Percentiles rank a stretch among this genome's conserved stretches.
Evolutionary conservation across 108 stramenopile species (phyloP).

Genomic region (Fragilaria radians): DNA sequence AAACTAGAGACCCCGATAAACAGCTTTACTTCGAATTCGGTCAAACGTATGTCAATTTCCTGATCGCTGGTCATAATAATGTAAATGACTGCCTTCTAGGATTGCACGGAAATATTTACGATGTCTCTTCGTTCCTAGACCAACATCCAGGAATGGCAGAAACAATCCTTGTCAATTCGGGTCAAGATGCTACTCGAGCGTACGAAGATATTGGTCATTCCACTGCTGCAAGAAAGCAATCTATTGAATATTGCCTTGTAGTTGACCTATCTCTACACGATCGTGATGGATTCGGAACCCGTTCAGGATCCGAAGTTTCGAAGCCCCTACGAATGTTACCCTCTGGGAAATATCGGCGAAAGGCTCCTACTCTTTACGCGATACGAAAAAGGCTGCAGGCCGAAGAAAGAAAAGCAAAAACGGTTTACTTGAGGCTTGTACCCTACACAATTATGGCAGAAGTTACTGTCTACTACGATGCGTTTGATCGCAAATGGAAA

Average conservation of each 20-base stretch:
- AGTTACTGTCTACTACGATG: constrained; percentile 74
- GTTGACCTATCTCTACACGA: too few species aligned
- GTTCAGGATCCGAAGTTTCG: too few species aligned
- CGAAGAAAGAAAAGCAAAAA: constrained; percentile 7
- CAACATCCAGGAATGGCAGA: constrained; percentile 89
- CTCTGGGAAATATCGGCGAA: background rate
- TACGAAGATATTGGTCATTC: constrained; percentile 91
- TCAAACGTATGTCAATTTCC: constrained; percentile 58
- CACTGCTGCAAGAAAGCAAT: constrained; percentile 43
- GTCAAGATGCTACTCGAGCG: constrained; percentile 80
- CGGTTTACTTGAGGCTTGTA: background rate
- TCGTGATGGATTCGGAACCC: too few species aligned
- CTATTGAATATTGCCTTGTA: constrained; percentile 45
- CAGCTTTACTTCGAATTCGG: constrained; percentile 72
- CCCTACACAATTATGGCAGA: too few species aligned
- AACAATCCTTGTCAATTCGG: constrained; percentile 85
- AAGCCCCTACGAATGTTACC: background rate
- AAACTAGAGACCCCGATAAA: background rate
- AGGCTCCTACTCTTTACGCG: background rate
- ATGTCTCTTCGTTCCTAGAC: constrained; percentile 80
- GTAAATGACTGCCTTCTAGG: constrained; percentile 70
- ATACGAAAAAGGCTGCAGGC: constrained; percentile 5
- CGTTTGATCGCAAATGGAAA: constrained; percentile 52
- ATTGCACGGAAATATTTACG: constrained; percentile 80
- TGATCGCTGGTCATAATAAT: constrained; percentile 61